Conservation (phyloP, 2,329 filamentous ascomycete species). For the Chalara sp. region DNA sequence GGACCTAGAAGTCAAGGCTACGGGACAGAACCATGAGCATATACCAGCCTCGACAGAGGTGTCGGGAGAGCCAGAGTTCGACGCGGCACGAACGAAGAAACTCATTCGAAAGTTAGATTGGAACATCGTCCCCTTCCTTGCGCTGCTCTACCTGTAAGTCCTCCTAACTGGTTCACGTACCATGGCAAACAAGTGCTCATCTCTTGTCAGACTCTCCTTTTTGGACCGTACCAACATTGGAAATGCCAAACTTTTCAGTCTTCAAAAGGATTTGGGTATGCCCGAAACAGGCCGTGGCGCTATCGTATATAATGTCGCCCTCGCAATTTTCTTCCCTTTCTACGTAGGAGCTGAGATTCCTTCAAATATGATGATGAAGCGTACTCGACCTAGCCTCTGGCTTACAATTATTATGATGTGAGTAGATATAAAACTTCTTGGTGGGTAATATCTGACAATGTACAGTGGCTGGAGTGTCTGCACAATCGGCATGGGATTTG, state of each 20-base stretch:
- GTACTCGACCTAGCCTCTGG: constrained; percentile 44
- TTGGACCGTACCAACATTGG: background rate
- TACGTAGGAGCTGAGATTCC: background rate
- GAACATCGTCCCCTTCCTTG: background rate
- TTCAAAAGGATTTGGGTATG: background rate
- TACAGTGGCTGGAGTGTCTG: constrained; percentile 19
- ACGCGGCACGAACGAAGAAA: background rate
- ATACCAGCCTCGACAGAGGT: background rate
- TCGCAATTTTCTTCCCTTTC: background rate
- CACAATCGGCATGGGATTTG: constrained; percentile 52
- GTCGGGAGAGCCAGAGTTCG: background rate
- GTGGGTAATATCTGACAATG: constrained; percentile 7
- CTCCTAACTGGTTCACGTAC: background rate
- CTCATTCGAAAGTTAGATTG: background rate
- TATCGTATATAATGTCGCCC: background rate
- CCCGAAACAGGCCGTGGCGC: background rate
- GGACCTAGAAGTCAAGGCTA: background rate
- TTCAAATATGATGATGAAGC: constrained; percentile 33
- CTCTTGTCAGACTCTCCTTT: background rate
- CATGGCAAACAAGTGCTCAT: background rate
- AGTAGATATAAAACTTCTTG: background rate
- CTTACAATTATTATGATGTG: constrained; percentile 29
- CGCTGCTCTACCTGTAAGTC: background rate
- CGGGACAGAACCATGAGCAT: background rate
- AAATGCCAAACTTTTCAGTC: background rate